Base-by-base conservation (phyloP, 441 rosid species). In the Populus hybrid region DNA sequence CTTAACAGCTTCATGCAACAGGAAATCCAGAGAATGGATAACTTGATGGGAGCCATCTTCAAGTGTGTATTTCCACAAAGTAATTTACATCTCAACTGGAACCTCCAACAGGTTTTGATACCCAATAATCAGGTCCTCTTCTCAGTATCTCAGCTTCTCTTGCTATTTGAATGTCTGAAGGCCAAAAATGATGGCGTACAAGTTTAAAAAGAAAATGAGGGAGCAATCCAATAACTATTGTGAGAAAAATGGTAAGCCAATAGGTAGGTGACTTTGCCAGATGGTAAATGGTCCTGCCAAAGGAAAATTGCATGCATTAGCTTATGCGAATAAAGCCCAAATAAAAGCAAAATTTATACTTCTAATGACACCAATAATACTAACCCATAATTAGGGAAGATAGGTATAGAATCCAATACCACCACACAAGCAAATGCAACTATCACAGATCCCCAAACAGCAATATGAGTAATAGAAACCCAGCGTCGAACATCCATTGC, bases 391-490 rank as follows among this genome's bases (percentile, higher is more conserved):
- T 90, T 90, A 12, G 97, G 93, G 82, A 90, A 89, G 76, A 84
- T 35, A 3, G 94, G 94, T 78, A 92, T 82, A 67, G 94, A 90
- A 83, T 92, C 97, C 82, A 92, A 78, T 30, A 88, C 83, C 75
- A 90, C 85, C 85, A 92, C 73, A 69, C 94, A 90, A 69, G 86
- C 89, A 80, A 82, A 88, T 34, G 97, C 86, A 57, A 89, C 86
- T 16, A 87, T 9, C n/a, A 92, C 88, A 3, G 97, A 90, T 71
- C 94, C 97, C 97, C 97, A 92, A 42, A 92, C 89, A 4, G 94
- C 97, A 68, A 72, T 74, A 79, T 92, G 94, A 28, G 93, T 89
- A 69, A 90, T 72, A 65, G 69, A 84, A 65, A 87, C 88, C 97
- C 97, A 92, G 10, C 88, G 89, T 35, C 79, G 87, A 79, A 88